Conservation (phyloP, 768 basidiomycete genomes). For the Lactarius trivialis region DNA sequence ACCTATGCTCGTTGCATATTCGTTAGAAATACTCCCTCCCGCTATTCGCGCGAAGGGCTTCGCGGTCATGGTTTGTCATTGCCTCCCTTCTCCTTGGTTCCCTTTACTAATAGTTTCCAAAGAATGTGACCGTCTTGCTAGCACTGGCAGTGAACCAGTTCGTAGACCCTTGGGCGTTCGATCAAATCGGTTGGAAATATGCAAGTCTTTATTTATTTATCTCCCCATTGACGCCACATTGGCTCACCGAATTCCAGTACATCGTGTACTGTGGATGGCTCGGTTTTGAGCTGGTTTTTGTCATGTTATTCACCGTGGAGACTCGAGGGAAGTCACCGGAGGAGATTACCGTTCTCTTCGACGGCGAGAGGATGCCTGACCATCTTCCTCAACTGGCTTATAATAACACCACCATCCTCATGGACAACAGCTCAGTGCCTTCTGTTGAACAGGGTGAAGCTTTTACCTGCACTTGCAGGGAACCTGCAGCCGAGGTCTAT, state of each 20-base stretch:
- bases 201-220: constrained; percentile 25
- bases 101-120: background rate
- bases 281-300: constrained; percentile 51
- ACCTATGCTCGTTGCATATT: constrained; percentile 57
- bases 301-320: constrained; percentile 50
- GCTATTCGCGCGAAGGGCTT: constrained; percentile 76
- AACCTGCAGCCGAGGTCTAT: background rate
- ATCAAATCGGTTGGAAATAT: constrained; percentile 38
- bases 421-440: background rate
- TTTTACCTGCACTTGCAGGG: background rate
- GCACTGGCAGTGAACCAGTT: constrained; percentile 75
- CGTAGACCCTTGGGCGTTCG: constrained; percentile 70
- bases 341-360: constrained; percentile 68
- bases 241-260: constrained; percentile 33
- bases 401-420: constrained; percentile 40
- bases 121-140: constrained; percentile 59
- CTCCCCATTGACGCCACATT: background rate
- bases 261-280: constrained; percentile 62
- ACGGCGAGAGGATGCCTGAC: constrained; percentile 43
- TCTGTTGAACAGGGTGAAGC: background rate
- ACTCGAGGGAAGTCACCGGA: constrained; percentile 65
- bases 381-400: constrained; percentile 43
- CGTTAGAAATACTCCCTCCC: constrained; percentile 76
- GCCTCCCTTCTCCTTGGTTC: background rate
- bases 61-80: constrained; percentile 53